phyloP scores from a whole-genome alignment of 1,139 yeast genomes.

The Taphrina pruni region DNA sequence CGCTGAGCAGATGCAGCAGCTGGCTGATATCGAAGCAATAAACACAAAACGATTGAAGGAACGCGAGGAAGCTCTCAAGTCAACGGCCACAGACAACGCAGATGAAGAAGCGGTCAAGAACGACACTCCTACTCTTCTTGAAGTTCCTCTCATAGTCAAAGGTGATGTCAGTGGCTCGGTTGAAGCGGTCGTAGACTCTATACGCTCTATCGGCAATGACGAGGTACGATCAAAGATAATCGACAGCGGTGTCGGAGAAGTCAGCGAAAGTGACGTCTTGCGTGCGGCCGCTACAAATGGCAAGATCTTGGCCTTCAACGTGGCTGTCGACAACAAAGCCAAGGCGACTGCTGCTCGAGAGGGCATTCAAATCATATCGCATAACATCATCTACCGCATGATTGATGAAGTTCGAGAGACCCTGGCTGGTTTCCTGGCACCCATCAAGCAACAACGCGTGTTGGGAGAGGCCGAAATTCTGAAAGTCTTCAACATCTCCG shows the following conservation, averaged over 20 bases:
- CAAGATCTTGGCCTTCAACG: slow-evolving; percentile 76
- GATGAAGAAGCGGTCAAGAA: slow-evolving; percentile 46
- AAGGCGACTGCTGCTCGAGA: slow-evolving; percentile 63
- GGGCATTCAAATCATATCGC: slow-evolving; percentile 67
- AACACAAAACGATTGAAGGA: slow-evolving; percentile 62
- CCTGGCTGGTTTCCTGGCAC: slow-evolving; percentile 66
- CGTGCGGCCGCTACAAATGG: slow-evolving; percentile 72
- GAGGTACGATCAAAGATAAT: slow-evolving; percentile 75
- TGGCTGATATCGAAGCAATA: slow-evolving; percentile 70
- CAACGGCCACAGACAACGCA: slow-evolving; percentile 58
- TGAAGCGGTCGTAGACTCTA: slow-evolving; percentile 74
- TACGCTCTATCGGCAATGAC: slow-evolving; percentile 80
- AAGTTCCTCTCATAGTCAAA: slow-evolving; percentile 70
- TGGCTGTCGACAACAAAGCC: slow-evolving; percentile 70
- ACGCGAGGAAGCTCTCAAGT: slow-evolving; percentile 61
- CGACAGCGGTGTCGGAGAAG: slow-evolving; percentile 80
- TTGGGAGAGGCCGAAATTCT: slow-evolving; percentile 72
- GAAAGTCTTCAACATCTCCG: slow-evolving; percentile 72
- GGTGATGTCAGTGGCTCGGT: slow-evolving; percentile 84
- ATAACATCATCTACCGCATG: slow-evolving; percentile 83
- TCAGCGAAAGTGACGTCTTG: slow-evolving; percentile 80
- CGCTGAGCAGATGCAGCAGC: slow-evolving; percentile 64
- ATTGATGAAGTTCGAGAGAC: slow-evolving; percentile 80
- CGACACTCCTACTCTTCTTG: slow-evolving; percentile 49
- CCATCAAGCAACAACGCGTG: slow-evolving; percentile 70